phyloP scores from a whole-genome alignment of 345 rosid genomes.

The Populus simonii region DNA sequence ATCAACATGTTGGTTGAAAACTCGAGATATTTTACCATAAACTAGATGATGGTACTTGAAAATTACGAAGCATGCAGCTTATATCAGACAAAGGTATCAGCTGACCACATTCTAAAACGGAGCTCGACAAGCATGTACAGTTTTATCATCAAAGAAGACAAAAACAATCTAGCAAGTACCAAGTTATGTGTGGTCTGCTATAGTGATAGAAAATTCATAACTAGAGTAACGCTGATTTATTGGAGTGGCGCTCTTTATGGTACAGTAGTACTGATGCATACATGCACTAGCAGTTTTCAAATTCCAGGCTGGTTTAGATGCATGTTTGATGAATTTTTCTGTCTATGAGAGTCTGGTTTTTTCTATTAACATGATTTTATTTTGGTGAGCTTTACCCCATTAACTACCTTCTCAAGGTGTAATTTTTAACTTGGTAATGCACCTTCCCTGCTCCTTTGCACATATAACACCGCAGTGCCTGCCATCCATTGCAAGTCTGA shows the following conservation, averaged over 20 bases:
- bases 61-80: not conserved
- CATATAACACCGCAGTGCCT: constrained; percentile 80
- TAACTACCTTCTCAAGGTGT: constrained; percentile 65
- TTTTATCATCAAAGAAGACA: not conserved
- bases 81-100: not conserved
- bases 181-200: not conserved
- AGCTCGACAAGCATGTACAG: not conserved
- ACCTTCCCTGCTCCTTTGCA: constrained; percentile 91
- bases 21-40: not conserved
- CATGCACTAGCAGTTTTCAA: not conserved
- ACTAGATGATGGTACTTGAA: not conserved
- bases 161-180: not conserved
- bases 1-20: not conserved
- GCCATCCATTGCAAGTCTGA: constrained; percentile 84
- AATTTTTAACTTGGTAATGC: constrained; percentile 75
- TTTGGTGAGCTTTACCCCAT: not conserved
- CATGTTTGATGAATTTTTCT: not conserved
- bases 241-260: not conserved
- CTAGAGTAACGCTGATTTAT: not conserved
- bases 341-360: not conserved
- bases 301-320: not conserved
- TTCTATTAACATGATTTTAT: not conserved
- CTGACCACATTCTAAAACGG: not conserved
- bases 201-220: not conserved
- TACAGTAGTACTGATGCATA: not conserved